Evolutionary conservation across 257 asterid genomes (phyloP).

Genomic region (Solanum virginianum): DNA sequence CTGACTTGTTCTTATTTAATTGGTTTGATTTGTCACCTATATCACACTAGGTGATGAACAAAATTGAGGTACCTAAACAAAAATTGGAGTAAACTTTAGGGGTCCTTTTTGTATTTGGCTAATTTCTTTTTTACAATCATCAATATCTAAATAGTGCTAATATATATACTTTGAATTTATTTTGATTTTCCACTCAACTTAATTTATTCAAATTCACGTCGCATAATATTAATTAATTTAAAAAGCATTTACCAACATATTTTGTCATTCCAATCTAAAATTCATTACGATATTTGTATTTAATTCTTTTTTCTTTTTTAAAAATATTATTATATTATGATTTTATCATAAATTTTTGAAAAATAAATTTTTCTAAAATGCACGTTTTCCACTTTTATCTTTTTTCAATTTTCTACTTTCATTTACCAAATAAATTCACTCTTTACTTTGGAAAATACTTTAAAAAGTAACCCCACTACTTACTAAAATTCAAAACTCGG

Average conservation of each 20-base stretch:
- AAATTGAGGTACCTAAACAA: background rate
- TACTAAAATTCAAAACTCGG: background rate
- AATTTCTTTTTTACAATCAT: no score
- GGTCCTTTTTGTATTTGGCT: background rate
- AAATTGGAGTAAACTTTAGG: background rate
- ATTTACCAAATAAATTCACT: no score
- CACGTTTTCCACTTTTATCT: background rate
- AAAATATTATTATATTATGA: no score
- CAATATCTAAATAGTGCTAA: no score
- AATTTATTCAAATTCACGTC: background rate
- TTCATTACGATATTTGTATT: background rate
- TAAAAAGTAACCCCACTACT: background rate
- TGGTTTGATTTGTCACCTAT: background rate
- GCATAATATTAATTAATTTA: rapidly evolving
- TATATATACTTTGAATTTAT: background rate
- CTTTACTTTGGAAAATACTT: background rate
- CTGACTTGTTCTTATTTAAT: background rate
- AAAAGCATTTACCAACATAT: background rate
- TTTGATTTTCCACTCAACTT: background rate
- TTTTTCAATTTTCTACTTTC: no score
- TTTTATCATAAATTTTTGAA: no score
- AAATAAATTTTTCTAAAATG: background rate
- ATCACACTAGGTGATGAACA: background rate
- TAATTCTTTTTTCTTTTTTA: background rate
- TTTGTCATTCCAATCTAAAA: background rate